These are phyloP conservation scores for Apium graveolens DNA, from an alignment of 129 eudicot genomes.

Conservation along the genomic window DNA sequence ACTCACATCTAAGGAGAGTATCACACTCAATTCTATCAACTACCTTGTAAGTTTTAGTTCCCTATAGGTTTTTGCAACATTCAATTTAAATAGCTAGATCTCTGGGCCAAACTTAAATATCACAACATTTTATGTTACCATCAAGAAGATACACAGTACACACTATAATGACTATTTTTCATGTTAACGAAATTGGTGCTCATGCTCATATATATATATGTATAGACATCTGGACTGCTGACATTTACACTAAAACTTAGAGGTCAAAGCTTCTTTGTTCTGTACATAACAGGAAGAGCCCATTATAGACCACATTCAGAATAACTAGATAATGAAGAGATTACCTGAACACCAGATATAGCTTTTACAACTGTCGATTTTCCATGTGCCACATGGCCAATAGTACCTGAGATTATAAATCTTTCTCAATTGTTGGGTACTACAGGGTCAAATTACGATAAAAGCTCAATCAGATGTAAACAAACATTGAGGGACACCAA, in stretches of 20 bases:
- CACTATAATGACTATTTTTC: background rate
- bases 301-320: background rate
- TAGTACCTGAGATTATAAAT: slow-evolving; percentile 46
- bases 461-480: background rate
- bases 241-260: background rate
- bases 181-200: background rate
- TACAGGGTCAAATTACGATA: background rate
- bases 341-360: slow-evolving; percentile 91
- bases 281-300: background rate
- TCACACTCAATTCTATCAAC: background rate
- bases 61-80: background rate
- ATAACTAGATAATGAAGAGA: background rate
- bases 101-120: background rate
- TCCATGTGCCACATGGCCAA: slow-evolving; percentile 99
- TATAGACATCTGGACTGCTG: background rate
- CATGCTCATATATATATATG: background rate
- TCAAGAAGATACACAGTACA: background rate
- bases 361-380: slow-evolving; percentile 97
- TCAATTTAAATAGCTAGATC: background rate
- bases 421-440: background rate
- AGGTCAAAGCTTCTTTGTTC: background rate
- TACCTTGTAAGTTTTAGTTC: background rate
- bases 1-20: background rate
- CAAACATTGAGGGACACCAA: background rate
- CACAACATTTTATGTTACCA: background rate